Evolutionary conservation across 192 early-diverging fungal genomes (phyloP), one percentile per base, ranked within the genome.

Genomic region (Phlyctochytrium arcticum): DNA sequence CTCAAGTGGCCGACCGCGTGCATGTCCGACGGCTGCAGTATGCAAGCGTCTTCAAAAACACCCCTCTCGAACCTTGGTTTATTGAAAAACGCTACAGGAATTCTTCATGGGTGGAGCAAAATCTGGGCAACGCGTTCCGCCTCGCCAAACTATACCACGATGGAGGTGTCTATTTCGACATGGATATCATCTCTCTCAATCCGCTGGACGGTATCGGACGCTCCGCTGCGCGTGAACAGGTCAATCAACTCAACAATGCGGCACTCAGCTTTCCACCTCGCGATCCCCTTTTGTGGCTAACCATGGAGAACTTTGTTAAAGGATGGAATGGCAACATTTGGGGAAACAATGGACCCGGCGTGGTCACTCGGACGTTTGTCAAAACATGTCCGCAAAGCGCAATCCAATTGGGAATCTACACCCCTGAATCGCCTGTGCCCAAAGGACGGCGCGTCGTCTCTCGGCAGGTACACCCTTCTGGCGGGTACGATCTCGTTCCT

Each of bases 221-320:
- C n/a, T 39, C 39, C 1, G 53, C 71, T 39, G 69, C 62, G 9
- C 15, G 51, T 42, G 68, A 75, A 39, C 51, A 68, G 23, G 17
- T 37, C 3, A 37, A 32, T 17, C 19, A 39, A 17, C 23, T 71
- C 36, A 75, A 75, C 39, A 75, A 75, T 56, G 74, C 74, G 1
- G 65, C 56, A 35, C 35, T 75, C 23, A 57, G 60, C 36, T 55
- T 75, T 23, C 63, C 69, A 31, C 36, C 23, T 48, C 15, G 36
- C 23, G 74, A 75, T 64, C 32, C 48, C 27, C 58, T 71, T 12
- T 24, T 71, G 36, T 75, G 74, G 74, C 39, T 17, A 32, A 19
- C 71, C 36, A 75, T 75, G 74, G 74, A 75, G 33, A 62, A 75
- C 59, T 75, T 75, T 59, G 69, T 75, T 5, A 26, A 31, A 7